Conservation (phyloP, 257 asterid species). For the Jaltomata sinuosa region DNA sequence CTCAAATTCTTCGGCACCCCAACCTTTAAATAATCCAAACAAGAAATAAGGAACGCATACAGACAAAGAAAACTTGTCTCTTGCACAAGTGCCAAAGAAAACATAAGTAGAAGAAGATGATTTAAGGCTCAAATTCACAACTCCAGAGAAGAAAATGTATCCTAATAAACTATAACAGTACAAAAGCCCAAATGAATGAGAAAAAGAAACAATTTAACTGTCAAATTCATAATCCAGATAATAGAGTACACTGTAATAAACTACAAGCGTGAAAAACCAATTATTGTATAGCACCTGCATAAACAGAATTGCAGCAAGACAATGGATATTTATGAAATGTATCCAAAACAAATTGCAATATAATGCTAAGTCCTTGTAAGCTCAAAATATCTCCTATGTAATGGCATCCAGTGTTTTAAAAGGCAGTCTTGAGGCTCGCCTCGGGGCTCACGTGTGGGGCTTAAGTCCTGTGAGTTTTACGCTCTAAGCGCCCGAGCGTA, state of each 20-base stretch:
- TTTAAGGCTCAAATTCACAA: not conserved
- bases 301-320: not conserved
- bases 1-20: constrained; percentile 70
- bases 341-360: not conserved
- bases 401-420: too few species aligned
- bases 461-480: too few species aligned
- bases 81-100: not conserved
- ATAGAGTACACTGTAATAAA: not conserved
- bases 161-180: not conserved
- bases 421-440: too few species aligned
- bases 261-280: not conserved
- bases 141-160: not conserved
- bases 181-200: not conserved
- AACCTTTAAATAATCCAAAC: constrained; percentile 40
- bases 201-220: not conserved
- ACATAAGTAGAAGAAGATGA: not conserved
- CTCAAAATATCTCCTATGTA: not conserved
- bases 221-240: not conserved
- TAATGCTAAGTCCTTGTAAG: not conserved
- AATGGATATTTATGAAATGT: not conserved
- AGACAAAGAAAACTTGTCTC: not conserved
- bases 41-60: constrained; percentile 12
- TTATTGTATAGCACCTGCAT: not conserved
- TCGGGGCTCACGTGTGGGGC: too few species aligned
- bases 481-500: too few species aligned